phyloP scores from a whole-genome alignment of 768 basidiomycete species.

The Agaricus sinodeliciosus region DNA sequence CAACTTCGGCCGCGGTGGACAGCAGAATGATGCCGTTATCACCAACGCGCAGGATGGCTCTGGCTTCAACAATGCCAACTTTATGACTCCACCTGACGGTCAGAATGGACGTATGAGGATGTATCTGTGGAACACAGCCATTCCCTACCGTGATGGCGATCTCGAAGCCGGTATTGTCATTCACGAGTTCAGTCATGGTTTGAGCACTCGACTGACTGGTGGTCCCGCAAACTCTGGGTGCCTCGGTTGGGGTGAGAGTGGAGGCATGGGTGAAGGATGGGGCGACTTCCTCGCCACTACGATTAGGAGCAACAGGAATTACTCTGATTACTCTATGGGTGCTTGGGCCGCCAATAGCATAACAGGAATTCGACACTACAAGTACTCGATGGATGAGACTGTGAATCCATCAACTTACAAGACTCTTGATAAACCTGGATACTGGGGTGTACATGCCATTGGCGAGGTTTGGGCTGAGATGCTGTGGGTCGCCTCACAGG shows the following conservation, averaged over 20 bases:
- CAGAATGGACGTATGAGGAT: slow-evolving; percentile 91
- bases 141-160: slow-evolving; percentile 91
- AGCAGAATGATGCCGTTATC: slow-evolving; percentile 85
- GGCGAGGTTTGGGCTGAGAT: slow-evolving; percentile 96
- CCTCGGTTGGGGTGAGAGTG: slow-evolving; percentile 92
- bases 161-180: slow-evolving; percentile 97
- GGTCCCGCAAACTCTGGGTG: slow-evolving; percentile 91
- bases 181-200: slow-evolving; percentile 82
- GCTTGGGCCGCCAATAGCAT: slow-evolving; percentile 84
- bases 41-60: slow-evolving; percentile 94
- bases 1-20: slow-evolving; percentile 90
- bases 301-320: slow-evolving; percentile 67
- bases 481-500: slow-evolving; percentile 73
- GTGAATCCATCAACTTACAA: slow-evolving; percentile 92
- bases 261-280: slow-evolving; percentile 99
- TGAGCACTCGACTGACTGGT: slow-evolving; percentile 92
- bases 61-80: slow-evolving; percentile 91
- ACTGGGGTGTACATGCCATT: slow-evolving; percentile 90
- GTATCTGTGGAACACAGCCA: slow-evolving; percentile 92
- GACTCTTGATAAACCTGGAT: slow-evolving; percentile 88
- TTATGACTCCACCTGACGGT: slow-evolving; percentile 80
- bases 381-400: slow-evolving; percentile 69
- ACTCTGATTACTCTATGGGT: slow-evolving; percentile 87
- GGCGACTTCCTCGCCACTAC: slow-evolving; percentile 89
- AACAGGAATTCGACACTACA: slow-evolving; percentile 80